These are phyloP conservation scores for Laguncularia racemosa DNA, from an alignment of 345 rosid species.

Conservation along the genomic window DNA sequence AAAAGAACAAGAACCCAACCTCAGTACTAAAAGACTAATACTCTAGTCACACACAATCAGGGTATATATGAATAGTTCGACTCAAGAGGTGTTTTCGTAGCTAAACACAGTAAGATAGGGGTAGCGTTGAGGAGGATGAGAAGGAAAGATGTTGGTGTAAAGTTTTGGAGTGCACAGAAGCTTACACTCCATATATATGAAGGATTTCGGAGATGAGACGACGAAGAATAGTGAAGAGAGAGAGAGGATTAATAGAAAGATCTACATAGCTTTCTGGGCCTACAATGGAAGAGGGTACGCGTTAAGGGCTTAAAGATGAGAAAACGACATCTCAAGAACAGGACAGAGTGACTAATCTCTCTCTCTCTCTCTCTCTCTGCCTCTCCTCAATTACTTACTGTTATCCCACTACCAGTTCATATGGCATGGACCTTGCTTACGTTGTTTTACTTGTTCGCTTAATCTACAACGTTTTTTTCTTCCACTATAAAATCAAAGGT, in stretches of 20 bases:
- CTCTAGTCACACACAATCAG: too few relatives aligned
- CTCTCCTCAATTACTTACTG: background rate
- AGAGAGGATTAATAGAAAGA: conserved; percentile 19
- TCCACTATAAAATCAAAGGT: too few relatives aligned
- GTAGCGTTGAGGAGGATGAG: background rate
- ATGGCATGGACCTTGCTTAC: too few relatives aligned
- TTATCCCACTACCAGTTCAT: too few relatives aligned
- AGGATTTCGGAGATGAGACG: background rate
- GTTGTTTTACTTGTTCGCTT: too few relatives aligned
- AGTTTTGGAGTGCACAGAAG: background rate
- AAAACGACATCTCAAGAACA: conserved; percentile 55
- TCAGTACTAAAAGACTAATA: too few relatives aligned
- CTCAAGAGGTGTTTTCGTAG: too few relatives aligned
- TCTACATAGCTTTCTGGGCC: conserved; percentile 40
- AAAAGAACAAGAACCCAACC: background rate
- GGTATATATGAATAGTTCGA: too few relatives aligned
- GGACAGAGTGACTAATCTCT: conserved; percentile 48
- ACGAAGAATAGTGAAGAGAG: background rate
- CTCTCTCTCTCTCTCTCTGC: background rate
- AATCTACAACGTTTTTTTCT: too few relatives aligned
- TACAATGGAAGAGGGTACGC: conserved; percentile 23
- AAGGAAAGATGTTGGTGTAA: background rate
- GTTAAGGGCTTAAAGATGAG: conserved; percentile 34
- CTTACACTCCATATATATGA: background rate
- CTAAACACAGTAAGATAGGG: too few relatives aligned